Evolutionary conservation across 1,139 yeast species (phyloP), one percentile per base, ranked within the genome.

Genomic region (Insectozyma bohioensis): DNA sequence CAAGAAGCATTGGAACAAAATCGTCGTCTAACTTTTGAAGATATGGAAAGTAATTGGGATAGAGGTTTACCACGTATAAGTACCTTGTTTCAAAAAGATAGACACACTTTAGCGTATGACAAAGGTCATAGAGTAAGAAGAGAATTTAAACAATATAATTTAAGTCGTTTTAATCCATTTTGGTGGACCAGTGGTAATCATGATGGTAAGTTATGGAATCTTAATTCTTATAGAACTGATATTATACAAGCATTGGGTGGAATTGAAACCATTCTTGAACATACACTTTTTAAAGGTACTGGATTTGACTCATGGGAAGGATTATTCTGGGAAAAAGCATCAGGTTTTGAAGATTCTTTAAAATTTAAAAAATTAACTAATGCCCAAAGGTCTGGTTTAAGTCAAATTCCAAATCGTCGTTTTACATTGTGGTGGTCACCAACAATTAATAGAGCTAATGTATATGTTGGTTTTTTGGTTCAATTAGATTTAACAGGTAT

Each of bases 351-450:
- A 56, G 98, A 94, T 49, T 85, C 96, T 0, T 74, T 94, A 72
- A 92, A 90, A 55, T 86, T 88, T 59, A 87, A 90, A 56, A 94
- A 90, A 56, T 73, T 94, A 48, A 94, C 99, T 2, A 92, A 90
- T 60, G 99, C 99, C 1, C 99, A 94, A 64, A 70, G 98, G 50
- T 84, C 97, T 3, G 99, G 99, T 55, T 74, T 94, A 46, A 86
- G 95, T 55, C 99, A 94, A 61, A 92, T 94, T 50, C 99, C 99
- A 4, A 94, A 94, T 55, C 82, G 99, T 58, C 75, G 99, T 28
- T 94, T 94, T 54, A 94, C 98, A 0, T 65, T 94, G 27, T 94
- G 99, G 99, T 94, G 99, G 99, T 88, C 97, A 1, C 99, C 99
- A 6, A 94, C 99, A 1, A 94, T 94, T 46, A 94, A 94, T 49